Evolutionary conservation across 768 basidiomycete species (phyloP).

Genomic region (Mrakia hoshinonis): DNA sequence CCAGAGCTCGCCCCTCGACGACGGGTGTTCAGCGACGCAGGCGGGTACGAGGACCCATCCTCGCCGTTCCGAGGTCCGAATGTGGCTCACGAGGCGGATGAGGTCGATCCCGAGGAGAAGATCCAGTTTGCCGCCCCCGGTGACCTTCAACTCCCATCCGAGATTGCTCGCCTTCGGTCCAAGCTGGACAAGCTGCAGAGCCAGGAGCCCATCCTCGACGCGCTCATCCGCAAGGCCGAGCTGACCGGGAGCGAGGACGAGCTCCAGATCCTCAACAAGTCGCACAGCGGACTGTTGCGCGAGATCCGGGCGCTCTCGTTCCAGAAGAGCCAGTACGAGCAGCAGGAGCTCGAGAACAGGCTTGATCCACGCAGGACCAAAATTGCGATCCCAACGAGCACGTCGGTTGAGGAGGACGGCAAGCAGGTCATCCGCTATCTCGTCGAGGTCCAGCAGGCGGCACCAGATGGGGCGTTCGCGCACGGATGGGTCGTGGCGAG

Average conservation of each 20-base stretch:
- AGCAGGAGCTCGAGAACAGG: constrained; percentile 84
- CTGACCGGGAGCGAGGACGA: constrained; percentile 83
- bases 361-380: constrained; percentile 73
- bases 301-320: constrained; percentile 78
- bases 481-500: constrained; percentile 90
- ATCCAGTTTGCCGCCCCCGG: constrained; percentile 13
- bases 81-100: not conserved
- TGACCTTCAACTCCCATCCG: constrained; percentile 66
- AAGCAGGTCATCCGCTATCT: constrained; percentile 87
- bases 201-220: constrained; percentile 75
- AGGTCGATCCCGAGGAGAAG: constrained; percentile 3
- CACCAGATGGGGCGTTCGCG: constrained; percentile 57
- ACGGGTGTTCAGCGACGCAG: constrained; percentile 27
- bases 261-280: constrained; percentile 68
- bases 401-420: constrained; percentile 67
- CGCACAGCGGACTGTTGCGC: constrained; percentile 67
- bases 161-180: constrained; percentile 67
- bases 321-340: constrained; percentile 86
- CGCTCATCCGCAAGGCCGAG: constrained; percentile 87
- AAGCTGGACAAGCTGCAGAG: constrained; percentile 67
- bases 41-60: constrained; percentile 24
- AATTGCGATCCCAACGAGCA: constrained; percentile 75
- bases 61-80: not conserved
- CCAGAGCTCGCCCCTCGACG: constrained; percentile 8
- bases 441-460: constrained; percentile 81